phyloP scores from a whole-genome alignment of 352 stramenopile species.

The Pythium phragmitis region DNA sequence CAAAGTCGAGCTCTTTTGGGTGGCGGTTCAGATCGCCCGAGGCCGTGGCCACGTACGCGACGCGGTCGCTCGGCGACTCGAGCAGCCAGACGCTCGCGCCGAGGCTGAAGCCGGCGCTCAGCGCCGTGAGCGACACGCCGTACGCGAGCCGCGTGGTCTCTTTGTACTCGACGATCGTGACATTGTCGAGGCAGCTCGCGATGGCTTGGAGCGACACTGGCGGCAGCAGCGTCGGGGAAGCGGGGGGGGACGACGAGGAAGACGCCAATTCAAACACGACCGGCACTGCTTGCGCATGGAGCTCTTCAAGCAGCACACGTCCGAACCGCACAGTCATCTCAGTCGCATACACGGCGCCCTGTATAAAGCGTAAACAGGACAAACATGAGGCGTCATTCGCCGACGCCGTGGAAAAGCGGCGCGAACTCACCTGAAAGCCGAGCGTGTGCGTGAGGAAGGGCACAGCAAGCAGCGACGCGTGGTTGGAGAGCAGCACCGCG shows the following conservation, averaged over 20 bases:
- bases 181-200: slow-evolving; percentile 36
- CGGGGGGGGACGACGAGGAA: not conserved
- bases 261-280: slow-evolving; percentile 15
- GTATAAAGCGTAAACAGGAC: not conserved
- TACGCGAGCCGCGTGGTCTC: slow-evolving; percentile 61
- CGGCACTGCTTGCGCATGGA: slow-evolving; percentile 27
- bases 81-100: slow-evolving; percentile 73
- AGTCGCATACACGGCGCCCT: slow-evolving; percentile 70
- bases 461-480: slow-evolving; percentile 63
- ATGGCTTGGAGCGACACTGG: slow-evolving; percentile 51
- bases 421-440: slow-evolving; percentile 52
- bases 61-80: slow-evolving; percentile 59
- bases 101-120: slow-evolving; percentile 77
- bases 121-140: slow-evolving; percentile 61
- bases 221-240: slow-evolving; percentile 3
- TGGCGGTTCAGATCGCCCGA: slow-evolving; percentile 85
- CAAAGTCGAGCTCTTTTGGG: slow-evolving; percentile 77
- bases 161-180: slow-evolving; percentile 61
- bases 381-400: not conserved
- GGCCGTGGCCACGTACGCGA: slow-evolving; percentile 74
- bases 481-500: slow-evolving; percentile 74
- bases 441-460: slow-evolving; percentile 73
- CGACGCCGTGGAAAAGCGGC: not conserved
- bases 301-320: slow-evolving; percentile 66
- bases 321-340: slow-evolving; percentile 70